Evolutionary conservation across 441 rosid genomes (phyloP), one percentile per base, ranked within the genome.

Genomic region (Rhodomyrtus psidioides): DNA sequence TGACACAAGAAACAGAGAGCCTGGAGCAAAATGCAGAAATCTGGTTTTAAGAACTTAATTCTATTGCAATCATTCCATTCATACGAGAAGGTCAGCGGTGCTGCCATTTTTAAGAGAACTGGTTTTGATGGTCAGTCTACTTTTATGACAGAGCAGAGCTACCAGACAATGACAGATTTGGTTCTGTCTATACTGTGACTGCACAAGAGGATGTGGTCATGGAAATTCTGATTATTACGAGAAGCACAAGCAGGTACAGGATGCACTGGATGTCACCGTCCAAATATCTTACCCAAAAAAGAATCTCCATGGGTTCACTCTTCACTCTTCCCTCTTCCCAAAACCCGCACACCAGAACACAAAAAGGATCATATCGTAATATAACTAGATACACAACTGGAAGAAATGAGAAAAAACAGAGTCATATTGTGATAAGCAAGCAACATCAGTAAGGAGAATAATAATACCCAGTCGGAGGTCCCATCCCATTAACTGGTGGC

Each of bases 401-500:
- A 21, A 19, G 79, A 65, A 65, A 65, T 39, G 79, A 65, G 49
- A 65, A 65, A 65, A 34, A 65, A 65, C 12, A 62, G n/a, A n/a
- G 46, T 34, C 15, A 23, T 10, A 34, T 34, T 49, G 79, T 21
- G 49, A 79, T 42, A 75, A 85, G 83, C 82, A 90, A 93, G 46
- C 82, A 51, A 34, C 55, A 84, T 87, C 94, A 97, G 92, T 92
- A 93, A 87, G 98, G 98, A 82, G 93, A 86, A 85, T 95, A 84
- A 92, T 93, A 94, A 91, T 95, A 95, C 90, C 99, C 98, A 39
- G 93, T 85, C 1, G 96, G 95, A 3, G 90, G 93, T 74, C 96
- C 96, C 97, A 92, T 94, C 56, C 98, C 98, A 27, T 92, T 91
- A 60, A 92, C 93, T 4, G 95, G 97, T 34, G 96, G 98, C 98